phyloP scores from a whole-genome alignment of 371 early-diverging fungal genomes.

The Apophysomyces ossiformis region DNA sequence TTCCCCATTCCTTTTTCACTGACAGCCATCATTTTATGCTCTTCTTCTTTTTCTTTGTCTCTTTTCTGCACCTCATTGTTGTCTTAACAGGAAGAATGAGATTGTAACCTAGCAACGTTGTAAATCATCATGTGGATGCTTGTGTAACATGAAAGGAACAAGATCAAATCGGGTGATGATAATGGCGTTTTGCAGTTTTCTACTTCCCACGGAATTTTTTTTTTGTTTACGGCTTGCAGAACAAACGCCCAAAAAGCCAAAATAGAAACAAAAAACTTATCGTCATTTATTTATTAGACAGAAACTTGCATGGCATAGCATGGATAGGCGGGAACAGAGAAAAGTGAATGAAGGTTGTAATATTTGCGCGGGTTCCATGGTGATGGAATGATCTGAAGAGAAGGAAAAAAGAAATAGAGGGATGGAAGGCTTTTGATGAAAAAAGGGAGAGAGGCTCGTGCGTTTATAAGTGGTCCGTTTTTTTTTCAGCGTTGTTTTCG shows the following conservation, averaged over 20 bases:
- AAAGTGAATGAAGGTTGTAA: background rate
- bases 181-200: background rate
- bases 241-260: too few relatives aligned
- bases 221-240: background rate
- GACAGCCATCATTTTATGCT: too few relatives aligned
- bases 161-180: background rate
- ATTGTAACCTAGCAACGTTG: too few relatives aligned
- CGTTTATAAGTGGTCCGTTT: background rate
- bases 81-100: too few relatives aligned
- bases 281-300: too few relatives aligned
- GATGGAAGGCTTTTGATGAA: background rate
- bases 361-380: background rate
- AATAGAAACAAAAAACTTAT: too few relatives aligned
- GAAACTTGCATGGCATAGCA: too few relatives aligned
- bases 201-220: background rate
- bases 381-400: background rate
- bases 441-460: conserved; percentile 10
- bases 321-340: background rate
- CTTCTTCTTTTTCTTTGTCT: too few relatives aligned
- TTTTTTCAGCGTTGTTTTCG: background rate
- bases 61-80: too few relatives aligned
- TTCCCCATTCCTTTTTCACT: too few relatives aligned
- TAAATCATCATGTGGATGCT: background rate
- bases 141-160: background rate
- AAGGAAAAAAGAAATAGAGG: background rate